Conservation (phyloP, 257 asterid genomes). For the Verbena officinalis region DNA sequence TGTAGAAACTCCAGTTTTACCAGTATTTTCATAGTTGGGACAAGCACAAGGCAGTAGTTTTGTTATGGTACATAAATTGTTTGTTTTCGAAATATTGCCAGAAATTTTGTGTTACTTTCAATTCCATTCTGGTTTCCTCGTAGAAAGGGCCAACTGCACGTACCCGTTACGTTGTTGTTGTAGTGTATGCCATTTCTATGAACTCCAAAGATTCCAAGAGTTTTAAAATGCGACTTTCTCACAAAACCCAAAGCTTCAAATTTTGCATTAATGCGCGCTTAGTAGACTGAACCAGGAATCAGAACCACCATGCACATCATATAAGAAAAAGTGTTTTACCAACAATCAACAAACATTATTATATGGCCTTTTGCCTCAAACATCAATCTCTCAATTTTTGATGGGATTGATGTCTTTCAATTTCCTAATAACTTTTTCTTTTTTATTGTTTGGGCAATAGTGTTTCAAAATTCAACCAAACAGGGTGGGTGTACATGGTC, state of each 20-base stretch:
- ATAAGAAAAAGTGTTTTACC: conserved; percentile 27
- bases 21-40: too few species aligned
- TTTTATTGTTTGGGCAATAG: neutral
- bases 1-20: neutral
- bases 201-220: conserved; percentile 42
- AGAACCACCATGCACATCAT: too few species aligned
- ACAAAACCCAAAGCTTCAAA: conserved; percentile 14
- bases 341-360: conserved; percentile 41
- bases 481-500: too few species aligned
- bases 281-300: neutral
- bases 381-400: conserved; percentile 40
- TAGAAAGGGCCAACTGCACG: conserved; percentile 37
- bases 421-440: conserved; percentile 4
- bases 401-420: conserved; percentile 44
- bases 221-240: neutral
- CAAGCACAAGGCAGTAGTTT: too few species aligned
- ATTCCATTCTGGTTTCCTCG: neutral
- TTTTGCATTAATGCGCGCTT: conserved; percentile 1
- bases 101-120: too few species aligned
- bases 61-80: too few species aligned
- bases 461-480: too few species aligned
- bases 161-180: conserved; percentile 44
- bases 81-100: too few species aligned
- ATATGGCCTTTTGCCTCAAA: conserved; percentile 9
- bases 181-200: neutral